phyloP scores from a whole-genome alignment of 1,139 yeast species.

The Saccharomyces hybrid region DNA sequence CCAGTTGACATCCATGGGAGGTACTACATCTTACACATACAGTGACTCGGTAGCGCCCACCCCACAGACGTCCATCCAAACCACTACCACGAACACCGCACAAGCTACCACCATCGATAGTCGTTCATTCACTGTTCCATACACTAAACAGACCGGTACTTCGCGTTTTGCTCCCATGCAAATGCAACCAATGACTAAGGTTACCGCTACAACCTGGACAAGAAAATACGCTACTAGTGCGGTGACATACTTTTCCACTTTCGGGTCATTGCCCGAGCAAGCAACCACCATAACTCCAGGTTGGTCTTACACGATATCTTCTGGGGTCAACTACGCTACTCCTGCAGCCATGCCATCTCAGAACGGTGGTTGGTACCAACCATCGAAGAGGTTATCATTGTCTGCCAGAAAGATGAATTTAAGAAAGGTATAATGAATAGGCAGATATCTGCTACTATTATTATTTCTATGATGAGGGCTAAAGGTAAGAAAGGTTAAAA shows the following conservation, averaged over 20 bases:
- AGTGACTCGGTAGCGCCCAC: constrained; percentile 15
- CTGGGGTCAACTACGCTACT: constrained; percentile 58
- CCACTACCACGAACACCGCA: constrained; percentile 30
- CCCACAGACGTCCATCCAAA: constrained; percentile 36
- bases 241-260: constrained; percentile 49
- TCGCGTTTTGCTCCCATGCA: constrained; percentile 89
- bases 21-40: constrained; percentile 33
- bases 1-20: constrained; percentile 61
- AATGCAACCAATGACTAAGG: constrained; percentile 63
- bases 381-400: constrained; percentile 33
- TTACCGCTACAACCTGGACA: constrained; percentile 61
- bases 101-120: constrained; percentile 20
- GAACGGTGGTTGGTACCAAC: constrained; percentile 44
- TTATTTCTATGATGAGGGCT: background rate
- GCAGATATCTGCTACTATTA: background rate
- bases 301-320: constrained; percentile 66
- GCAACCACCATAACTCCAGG: constrained; percentile 70
- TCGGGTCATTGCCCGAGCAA: constrained; percentile 39
- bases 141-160: constrained; percentile 66
- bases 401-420: constrained; percentile 29
- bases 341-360: constrained; percentile 60
- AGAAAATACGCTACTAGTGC: constrained; percentile 58
- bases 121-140: constrained; percentile 46
- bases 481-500: background rate
- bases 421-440: background rate